Evolutionary conservation across 2,329 filamentous ascomycete genomes (phyloP).

Genomic region (Emmonsia crescens): DNA sequence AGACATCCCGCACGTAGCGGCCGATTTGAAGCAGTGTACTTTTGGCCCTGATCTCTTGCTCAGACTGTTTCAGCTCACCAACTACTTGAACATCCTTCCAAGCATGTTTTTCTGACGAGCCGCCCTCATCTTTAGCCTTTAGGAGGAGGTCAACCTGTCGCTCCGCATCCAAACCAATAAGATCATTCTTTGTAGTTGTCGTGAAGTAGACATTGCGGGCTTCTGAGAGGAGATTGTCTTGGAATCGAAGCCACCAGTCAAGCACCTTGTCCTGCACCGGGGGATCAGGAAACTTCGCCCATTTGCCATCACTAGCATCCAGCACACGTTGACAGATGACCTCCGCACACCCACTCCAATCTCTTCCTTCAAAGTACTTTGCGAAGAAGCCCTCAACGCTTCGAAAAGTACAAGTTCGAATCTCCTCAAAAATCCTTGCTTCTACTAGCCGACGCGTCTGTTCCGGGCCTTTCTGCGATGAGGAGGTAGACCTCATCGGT

Average conservation of each 20-base stretch:
- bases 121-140: conserved; percentile 3
- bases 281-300: conserved; percentile 9
- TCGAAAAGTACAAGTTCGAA: conserved; percentile 9
- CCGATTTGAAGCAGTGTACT: conserved; percentile 11
- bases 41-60: conserved; percentile 7
- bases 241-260: conserved; percentile 13
- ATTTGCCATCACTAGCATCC: neutral
- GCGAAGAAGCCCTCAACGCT: conserved; percentile 12
- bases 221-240: conserved; percentile 11
- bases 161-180: conserved; percentile 10
- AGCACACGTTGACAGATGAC: neutral
- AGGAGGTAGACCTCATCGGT: conserved; percentile 7
- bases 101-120: conserved; percentile 7
- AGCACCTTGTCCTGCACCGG: conserved; percentile 6
- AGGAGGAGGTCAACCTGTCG: conserved; percentile 14
- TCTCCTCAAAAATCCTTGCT: conserved; percentile 14
- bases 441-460: conserved; percentile 13
- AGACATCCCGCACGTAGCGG: conserved; percentile 11
- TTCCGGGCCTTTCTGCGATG: conserved; percentile 12
- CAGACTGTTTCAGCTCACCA: conserved; percentile 11
- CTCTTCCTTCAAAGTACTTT: conserved; percentile 17
- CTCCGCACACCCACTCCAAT: conserved; percentile 8
- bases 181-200: neutral
- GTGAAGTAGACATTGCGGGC: conserved; percentile 9
- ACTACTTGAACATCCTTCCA: conserved; percentile 14